phyloP scores from a whole-genome alignment of 176 grass and related monocot species.

The Avena atlantica region DNA sequence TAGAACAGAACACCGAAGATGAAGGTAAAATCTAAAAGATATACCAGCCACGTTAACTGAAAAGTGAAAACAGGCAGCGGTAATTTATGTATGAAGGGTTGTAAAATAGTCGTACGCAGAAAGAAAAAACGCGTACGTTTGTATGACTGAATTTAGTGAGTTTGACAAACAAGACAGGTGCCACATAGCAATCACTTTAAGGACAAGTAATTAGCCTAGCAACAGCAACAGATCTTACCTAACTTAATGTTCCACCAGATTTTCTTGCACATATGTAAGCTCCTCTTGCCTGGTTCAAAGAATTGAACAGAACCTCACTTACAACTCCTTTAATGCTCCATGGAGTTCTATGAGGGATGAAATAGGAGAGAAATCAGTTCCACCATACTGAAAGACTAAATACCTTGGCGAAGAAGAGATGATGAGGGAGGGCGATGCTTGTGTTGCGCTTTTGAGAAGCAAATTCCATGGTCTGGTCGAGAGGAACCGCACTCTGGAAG shows the following conservation, averaged over 20 bases:
- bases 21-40: slow-evolving; percentile 35
- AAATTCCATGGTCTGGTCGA: slow-evolving; percentile 73
- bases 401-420: slow-evolving; percentile 55
- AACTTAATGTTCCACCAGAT: slow-evolving; percentile 62
- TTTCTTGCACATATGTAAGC: slow-evolving; percentile 51
- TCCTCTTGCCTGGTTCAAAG: slow-evolving; percentile 42
- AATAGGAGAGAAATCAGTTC: slow-evolving; percentile 44
- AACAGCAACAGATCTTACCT: slow-evolving; percentile 61
- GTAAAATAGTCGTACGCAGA: not conserved
- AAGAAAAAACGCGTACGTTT: slow-evolving; percentile 18
- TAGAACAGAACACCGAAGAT: not conserved
- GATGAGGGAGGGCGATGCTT: slow-evolving; percentile 70
- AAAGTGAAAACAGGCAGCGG: slow-evolving; percentile 1
- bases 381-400: slow-evolving; percentile 44
- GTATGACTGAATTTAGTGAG: slow-evolving; percentile 28
- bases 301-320: slow-evolving; percentile 41
- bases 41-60: slow-evolving; percentile 23
- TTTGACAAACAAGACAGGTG: slow-evolving; percentile 58
- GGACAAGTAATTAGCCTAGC: slow-evolving; percentile 72
- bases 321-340: slow-evolving; percentile 50
- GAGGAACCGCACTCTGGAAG: slow-evolving; percentile 74
- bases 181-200: slow-evolving; percentile 74
- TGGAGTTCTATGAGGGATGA: slow-evolving; percentile 42
- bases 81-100: slow-evolving; percentile 8
- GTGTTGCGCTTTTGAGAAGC: slow-evolving; percentile 63